A percentile compares a stretch with the other conserved stretches of the same genome.
These are phyloP conservation scores for Cordyceps cicadae DNA, from an alignment of 2,329 filamentous ascomycete genomes.

Conservation along the genomic window DNA sequence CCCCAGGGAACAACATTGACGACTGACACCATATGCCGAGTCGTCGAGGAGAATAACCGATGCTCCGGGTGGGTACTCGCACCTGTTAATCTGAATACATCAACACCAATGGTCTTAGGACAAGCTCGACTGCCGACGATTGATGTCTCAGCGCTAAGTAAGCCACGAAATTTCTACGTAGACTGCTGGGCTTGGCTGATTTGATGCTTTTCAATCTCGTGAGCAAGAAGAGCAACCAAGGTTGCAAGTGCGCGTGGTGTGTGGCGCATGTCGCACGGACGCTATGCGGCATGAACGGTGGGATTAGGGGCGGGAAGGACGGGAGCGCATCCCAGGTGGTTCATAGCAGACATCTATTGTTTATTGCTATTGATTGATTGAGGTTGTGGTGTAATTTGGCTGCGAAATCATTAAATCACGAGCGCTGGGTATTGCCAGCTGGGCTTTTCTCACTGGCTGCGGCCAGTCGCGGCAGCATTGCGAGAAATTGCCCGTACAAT, in stretches of 20 bases:
- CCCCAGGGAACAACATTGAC: neutral
- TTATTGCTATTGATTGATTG: neutral
- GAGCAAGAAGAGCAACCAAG: neutral
- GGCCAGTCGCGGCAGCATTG: neutral
- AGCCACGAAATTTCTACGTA: neutral
- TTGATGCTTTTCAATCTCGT: neutral
- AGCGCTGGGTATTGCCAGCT: neutral
- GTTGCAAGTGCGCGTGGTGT: neutral
- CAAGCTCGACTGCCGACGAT: neutral
- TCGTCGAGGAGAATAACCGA: neutral
- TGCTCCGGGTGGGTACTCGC: neutral
- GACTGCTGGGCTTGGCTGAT: neutral
- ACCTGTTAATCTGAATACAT: neutral
- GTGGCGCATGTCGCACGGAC: slow-evolving; percentile 3
- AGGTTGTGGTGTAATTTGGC: neutral
- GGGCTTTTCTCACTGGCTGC: neutral
- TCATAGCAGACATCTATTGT: neutral
- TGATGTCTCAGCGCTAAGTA: neutral
- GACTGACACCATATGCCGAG: neutral
- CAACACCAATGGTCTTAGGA: neutral
- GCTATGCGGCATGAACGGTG: slow-evolving; percentile 10
- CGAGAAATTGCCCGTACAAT: neutral
- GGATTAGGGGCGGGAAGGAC: slow-evolving; percentile 4
- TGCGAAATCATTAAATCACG: neutral
- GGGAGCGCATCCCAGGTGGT: slow-evolving; percentile 6